These are phyloP conservation scores for Mortierella hygrophila DNA, from an alignment of 192 early-diverging fungal genomes.

Conservation along the genomic window DNA sequence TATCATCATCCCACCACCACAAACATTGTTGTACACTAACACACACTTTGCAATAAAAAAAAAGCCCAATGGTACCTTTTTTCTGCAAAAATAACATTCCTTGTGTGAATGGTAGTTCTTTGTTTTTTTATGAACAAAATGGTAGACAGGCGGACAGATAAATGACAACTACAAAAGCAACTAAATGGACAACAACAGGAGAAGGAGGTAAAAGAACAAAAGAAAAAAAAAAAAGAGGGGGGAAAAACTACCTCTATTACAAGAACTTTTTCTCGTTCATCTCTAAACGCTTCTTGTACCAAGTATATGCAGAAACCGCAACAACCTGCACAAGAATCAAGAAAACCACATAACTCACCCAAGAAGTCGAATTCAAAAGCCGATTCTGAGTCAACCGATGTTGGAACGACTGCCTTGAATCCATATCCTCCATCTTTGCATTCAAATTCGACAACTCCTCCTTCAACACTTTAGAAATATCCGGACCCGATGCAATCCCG, in stretches of 20 bases:
- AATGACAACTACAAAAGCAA: no score
- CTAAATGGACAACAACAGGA: background rate
- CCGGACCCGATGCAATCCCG: background rate
- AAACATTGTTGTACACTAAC: no score
- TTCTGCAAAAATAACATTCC: no score
- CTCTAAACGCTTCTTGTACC: constrained; percentile 48
- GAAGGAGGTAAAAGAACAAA: background rate
- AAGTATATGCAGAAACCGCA: constrained; percentile 36
- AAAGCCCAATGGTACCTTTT: no score
- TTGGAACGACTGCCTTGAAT: constrained; percentile 40
- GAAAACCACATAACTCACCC: constrained; percentile 44
- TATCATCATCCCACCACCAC: no score
- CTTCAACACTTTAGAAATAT: constrained; percentile 42
- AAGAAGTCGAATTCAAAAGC: constrained; percentile 40
- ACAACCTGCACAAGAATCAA: constrained; percentile 44
- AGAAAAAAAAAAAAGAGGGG: background rate
- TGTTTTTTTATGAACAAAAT: background rate
- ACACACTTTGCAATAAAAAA: no score
- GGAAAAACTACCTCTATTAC: background rate
- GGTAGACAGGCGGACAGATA: no score
- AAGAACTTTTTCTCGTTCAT: constrained; percentile 55
- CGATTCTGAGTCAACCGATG: constrained; percentile 46
- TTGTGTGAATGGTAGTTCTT: background rate
- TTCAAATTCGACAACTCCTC: constrained; percentile 43
- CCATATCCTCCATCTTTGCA: constrained; percentile 55